Conservation (phyloP, 148 eudicot species). For the Heliosperma pusillum region DNA sequence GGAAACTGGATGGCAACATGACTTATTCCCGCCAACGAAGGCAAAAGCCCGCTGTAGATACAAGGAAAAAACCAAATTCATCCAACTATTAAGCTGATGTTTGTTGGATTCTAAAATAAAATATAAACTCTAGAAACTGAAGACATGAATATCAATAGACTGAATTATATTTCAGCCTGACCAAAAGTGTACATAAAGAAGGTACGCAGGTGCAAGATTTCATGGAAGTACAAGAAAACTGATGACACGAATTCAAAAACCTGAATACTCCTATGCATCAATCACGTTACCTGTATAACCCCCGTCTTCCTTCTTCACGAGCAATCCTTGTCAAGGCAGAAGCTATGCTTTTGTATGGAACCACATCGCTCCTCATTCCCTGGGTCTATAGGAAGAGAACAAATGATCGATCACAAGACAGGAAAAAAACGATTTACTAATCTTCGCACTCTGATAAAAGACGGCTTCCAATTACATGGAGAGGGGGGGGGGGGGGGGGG, state of each 20-base stretch:
- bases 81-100: neutral
- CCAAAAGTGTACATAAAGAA: slow-evolving; percentile 4
- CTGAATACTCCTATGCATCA: neutral
- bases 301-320: slow-evolving; percentile 75
- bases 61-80: slow-evolving; percentile 13
- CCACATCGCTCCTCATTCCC: slow-evolving; percentile 78
- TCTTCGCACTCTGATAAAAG: neutral
- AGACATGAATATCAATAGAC: neutral
- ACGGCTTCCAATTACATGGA: neutral
- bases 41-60: slow-evolving; percentile 82
- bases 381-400: slow-evolving; percentile 55
- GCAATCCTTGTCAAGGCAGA: slow-evolving; percentile 77
- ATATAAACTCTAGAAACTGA: neutral
- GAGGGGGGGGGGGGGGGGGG: neutral
- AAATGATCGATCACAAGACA: slow-evolving; percentile 5
- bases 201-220: neutral
- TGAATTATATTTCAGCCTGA: neutral
- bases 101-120: neutral
- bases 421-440: neutral
- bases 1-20: slow-evolving; percentile 98
- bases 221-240: neutral
- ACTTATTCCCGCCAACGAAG: slow-evolving; percentile 84
- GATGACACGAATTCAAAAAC: neutral
- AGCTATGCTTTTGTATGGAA: slow-evolving; percentile 70
- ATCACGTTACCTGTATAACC: slow-evolving; percentile 66